Base-by-base conservation (phyloP, 805 yeast genomes). In the Candida chilensis region DNA sequence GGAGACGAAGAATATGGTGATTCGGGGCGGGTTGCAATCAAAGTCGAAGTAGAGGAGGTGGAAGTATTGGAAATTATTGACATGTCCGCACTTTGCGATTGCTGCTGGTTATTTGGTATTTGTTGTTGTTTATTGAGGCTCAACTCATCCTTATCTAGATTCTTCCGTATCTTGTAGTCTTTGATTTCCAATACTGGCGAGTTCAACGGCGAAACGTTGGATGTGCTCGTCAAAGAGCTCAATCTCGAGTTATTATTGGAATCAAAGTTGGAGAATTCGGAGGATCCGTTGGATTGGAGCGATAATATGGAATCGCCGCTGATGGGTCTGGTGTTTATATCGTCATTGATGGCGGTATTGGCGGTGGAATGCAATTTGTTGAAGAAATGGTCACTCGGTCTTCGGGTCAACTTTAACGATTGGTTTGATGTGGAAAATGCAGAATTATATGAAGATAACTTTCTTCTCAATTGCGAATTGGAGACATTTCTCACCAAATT, bases 321-420 rank as follows among this genome's bases (percentile, higher is more conserved):
- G 4, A 34, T 34, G 2, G 64, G 63, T 24, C 62, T 31, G n/a
- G n/a, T n/a, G n/a, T n/a, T n/a, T n/a, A n/a, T n/a, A n/a, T n/a
- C n/a, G 3, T 20, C 24, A 5, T 24, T 16, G 13, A 19, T 14
- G 1, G 24, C 27, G 18, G 18, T 17, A n/a, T 17, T n/a, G 13
- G 47, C 31, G 31, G 48, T 46, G 30, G 38, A 42, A 27, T 46
- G 45, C 27, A 59, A 34, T 32, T 52, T 54, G 32, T 48, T 50
- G 22, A 58, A 47, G 34, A 48, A 61, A 41, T 57, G 59, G 33
- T 61, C 67, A 18, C 65, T 57, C 4, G 68, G 68, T 17, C 68
- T 39, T 36, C 13, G 11, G 6, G 13, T 15, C 25, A 22, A 22
- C 6, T 22, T 22, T n/a, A 15, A 11, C 13, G 25, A 8, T 19